Evolutionary conservation across 169 alveolate genomes (phyloP), one percentile per base, ranked within the genome.

Genomic region (Plasmodium yoelii): DNA sequence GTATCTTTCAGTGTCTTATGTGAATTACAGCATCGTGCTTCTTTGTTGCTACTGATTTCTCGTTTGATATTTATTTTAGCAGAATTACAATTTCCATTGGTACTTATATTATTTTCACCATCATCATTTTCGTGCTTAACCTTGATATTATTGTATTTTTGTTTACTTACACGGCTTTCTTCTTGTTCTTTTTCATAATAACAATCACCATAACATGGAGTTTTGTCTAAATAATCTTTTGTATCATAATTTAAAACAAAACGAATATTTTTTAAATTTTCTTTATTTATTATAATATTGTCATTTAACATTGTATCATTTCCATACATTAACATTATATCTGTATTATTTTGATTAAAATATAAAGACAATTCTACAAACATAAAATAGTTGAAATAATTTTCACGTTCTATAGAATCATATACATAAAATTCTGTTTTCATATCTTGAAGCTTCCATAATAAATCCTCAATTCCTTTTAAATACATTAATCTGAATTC

Each of bases 271-370:
- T 80, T 65, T 55, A 80, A 51, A 26, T 80, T 80, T 13, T 80
- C 82, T 19, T 55, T 46, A 28, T 80, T 80, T 39, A 80, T 60
- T 28, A 80, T 34, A 57, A 80, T 9, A 55, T 42, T 19, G 6
- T 67, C 72, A 34, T 80, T 80, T 53, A 80, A 22, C 47, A 19
- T 64, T 53, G n/a, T 65, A 34, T 80, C 46, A 24, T 24, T 46
- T 13, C 60, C 90, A 67, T 65, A 26, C 15, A 80, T 15, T 5
- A 80, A 46, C 12, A 55, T 24, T 7, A 80, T 67, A 44, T 80
- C 90, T 34, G 47, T 15, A 18, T 80, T 70, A 63, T 80, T 80
- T 46, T 80, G 90, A 80, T 65, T 80, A 80, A 80, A 80, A 67
- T 80, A 80, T 34, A 80, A 60, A 28, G 64, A 80, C 60, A 80